Evolutionary conservation across 805 yeast genomes (phyloP), one percentile per base, ranked within the genome.

Genomic region (Saturnispora besseyi): DNA sequence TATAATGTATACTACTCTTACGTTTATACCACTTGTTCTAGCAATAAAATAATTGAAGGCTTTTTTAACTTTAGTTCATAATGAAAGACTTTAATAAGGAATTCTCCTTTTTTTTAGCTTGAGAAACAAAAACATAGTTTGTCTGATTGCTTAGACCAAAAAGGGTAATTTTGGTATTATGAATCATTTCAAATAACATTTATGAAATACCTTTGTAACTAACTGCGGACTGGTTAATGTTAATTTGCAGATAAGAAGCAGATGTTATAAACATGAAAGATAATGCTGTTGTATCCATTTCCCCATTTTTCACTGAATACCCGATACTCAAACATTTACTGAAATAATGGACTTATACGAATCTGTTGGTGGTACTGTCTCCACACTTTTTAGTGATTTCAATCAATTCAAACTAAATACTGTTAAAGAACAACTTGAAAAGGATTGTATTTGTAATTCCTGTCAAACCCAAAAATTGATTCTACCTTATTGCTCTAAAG

Each of bases 361-460:
- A 21, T 48, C 50, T 8, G 18, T 42, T 22, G 46, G 46, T 26
- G 50, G 46, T 5, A 48, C n/a, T 21, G 50, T 42, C 5, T 42
- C 43, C 2, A 42, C 50, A 2, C 24, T 48, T 5, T 24, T 40
- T 10, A 22, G 10, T 11, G 40, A 38, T 12, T 24, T 11, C 8
- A 38, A 46, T 21, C 31, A 15, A 24, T 28, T 5, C 2, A 26
- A 34, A n/a, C 5, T 37, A 12, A 31, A 8, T n/a, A 29, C 26
- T 18, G 24, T 21, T 10, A 36, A 18, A 18, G 15, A 22, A 1
- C 12, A n/a, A 22, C 1, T 4, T 10, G 13, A 6, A 3, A 32
- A 44, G 10, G 44, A 31, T n/a, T 54, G 56, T 22, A 15, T 15
- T 2, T 54, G 57, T 13, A 29, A 28, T 9, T 41, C 57, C 1